Percentiles rank a stretch among this genome's conserved stretches.
phyloP scores from a whole-genome alignment of 768 basidiomycete species.

The Kwoniella mangroviensis region DNA sequence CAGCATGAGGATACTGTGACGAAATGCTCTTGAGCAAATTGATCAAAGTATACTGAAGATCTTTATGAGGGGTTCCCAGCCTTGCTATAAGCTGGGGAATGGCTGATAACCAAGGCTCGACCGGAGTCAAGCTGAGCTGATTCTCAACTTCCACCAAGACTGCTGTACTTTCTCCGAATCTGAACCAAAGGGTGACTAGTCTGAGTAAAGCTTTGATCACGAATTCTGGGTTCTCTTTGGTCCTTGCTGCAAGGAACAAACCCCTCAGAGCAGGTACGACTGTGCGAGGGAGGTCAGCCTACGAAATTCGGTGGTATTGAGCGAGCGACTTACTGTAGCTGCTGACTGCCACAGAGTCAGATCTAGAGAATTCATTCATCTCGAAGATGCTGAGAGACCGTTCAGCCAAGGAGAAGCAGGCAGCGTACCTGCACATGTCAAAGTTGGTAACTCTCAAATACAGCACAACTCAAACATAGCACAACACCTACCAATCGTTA shows the following conservation, averaged over 20 bases:
- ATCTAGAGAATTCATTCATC: slow-evolving; percentile 26
- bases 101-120: slow-evolving; percentile 48
- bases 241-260: slow-evolving; percentile 48
- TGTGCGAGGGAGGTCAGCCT: slow-evolving; percentile 17
- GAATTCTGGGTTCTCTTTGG: slow-evolving; percentile 46
- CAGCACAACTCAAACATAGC: not conserved
- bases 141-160: slow-evolving; percentile 46
- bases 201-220: slow-evolving; percentile 54
- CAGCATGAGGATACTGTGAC: slow-evolving; percentile 52
- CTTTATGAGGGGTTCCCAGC: slow-evolving; percentile 47
- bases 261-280: slow-evolving; percentile 55
- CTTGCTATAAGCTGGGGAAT: slow-evolving; percentile 57
- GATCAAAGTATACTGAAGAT: slow-evolving; percentile 45
- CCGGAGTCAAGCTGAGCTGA: slow-evolving; percentile 41
- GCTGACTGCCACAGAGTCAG: slow-evolving; percentile 42
- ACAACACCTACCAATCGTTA: slow-evolving; percentile 38
- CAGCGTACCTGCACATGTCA: slow-evolving; percentile 36
- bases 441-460: not conserved
- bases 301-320: too few relatives aligned
- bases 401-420: slow-evolving; percentile 37
- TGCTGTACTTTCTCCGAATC: slow-evolving; percentile 48
- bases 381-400: slow-evolving; percentile 50
- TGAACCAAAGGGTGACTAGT: slow-evolving; percentile 56
- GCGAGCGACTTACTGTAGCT: slow-evolving; percentile 43
- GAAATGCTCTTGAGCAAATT: slow-evolving; percentile 51